Conservation (phyloP, 2,329 filamentous ascomycete genomes). For the Apiospora marii region DNA sequence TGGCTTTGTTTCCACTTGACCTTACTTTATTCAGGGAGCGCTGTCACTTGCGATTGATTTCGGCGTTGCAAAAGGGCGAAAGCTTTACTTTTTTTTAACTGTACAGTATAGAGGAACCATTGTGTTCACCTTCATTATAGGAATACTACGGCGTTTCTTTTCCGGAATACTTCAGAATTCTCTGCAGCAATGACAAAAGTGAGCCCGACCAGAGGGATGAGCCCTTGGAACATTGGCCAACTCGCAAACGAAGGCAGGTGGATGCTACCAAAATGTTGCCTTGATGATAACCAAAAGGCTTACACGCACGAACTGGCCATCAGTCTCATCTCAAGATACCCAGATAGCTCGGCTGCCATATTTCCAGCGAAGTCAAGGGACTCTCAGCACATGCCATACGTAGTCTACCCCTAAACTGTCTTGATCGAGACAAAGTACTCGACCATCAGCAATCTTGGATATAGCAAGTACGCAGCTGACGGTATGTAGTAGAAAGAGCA, state of each 20-base stretch:
- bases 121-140: neutral
- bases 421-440: too few relatives aligned
- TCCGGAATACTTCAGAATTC: neutral
- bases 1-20: conserved; percentile 1
- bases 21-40: neutral
- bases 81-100: neutral
- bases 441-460: too few relatives aligned
- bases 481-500: too few relatives aligned
- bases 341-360: neutral
- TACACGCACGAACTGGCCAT: neutral
- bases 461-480: too few relatives aligned
- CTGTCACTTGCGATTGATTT: neutral
- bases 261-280: neutral
- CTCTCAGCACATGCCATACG: neutral
- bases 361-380: neutral
- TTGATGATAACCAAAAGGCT: neutral
- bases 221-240: neutral
- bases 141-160: neutral
- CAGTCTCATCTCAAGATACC: neutral
- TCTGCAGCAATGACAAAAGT: too few relatives aligned
- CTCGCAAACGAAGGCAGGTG: neutral
- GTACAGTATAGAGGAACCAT: neutral
- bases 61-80: neutral
- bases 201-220: neutral
- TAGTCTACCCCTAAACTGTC: neutral